Percentiles rank a stretch among this genome's conserved stretches.
These are phyloP conservation scores for Cardamine occulta DNA, from an alignment of 345 rosid genomes.

Conservation along the genomic window DNA sequence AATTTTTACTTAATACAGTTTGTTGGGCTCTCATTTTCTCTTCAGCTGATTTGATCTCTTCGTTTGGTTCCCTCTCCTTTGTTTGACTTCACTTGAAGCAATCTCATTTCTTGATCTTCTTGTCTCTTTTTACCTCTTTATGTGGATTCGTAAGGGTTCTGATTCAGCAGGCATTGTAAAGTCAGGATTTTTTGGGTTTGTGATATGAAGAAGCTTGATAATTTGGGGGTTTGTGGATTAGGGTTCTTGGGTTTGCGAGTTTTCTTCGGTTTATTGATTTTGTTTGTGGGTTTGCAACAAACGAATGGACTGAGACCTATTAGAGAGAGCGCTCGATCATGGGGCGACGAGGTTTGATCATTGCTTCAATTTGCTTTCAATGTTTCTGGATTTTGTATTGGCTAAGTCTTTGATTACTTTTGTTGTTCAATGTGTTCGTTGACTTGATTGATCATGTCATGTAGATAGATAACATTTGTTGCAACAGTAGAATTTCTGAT, in stretches of 20 bases:
- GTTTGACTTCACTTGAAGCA: constrained; percentile 84
- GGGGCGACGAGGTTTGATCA: constrained; percentile 89
- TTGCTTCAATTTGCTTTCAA: constrained; percentile 5
- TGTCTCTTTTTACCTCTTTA: not conserved
- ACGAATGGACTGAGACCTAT: constrained; percentile 76
- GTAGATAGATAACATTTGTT: not conserved
- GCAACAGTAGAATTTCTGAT: not conserved
- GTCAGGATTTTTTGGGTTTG: constrained; percentile 19
- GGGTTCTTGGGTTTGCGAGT: constrained; percentile 49
- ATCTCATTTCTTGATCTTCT: constrained; percentile 30
- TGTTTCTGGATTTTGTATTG: constrained; percentile 6
- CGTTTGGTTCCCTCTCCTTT: constrained; percentile 10
- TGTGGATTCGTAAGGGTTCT: not conserved
- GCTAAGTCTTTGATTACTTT: constrained; percentile 1
- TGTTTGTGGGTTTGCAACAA: constrained; percentile 53
- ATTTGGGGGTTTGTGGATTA: constrained; percentile 45
- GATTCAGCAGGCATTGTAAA: constrained; percentile 6
- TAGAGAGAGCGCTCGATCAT: constrained; percentile 80
- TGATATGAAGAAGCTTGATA: constrained; percentile 48
- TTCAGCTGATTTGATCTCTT: constrained; percentile 36
- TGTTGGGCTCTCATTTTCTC: constrained; percentile 89
- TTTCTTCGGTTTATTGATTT: constrained; percentile 60
- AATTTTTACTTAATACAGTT: constrained; percentile 24
- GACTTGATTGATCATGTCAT: constrained; percentile 10
- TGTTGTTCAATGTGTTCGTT: constrained; percentile 5